These are phyloP conservation scores for Fraxinus dipetala DNA, from an alignment of 305 asterid genomes.

Conservation along the genomic window DNA sequence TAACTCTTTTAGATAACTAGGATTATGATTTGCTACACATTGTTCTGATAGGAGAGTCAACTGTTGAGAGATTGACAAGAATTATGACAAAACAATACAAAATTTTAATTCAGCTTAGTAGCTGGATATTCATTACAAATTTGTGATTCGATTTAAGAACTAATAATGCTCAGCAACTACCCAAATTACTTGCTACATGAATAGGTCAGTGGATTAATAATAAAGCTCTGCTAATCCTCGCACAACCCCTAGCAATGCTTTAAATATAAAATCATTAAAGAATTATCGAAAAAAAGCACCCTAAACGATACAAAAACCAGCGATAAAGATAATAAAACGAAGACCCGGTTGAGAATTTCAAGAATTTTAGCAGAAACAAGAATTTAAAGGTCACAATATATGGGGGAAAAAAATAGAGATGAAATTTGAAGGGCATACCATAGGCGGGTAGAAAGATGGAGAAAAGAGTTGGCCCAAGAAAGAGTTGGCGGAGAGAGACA, in stretches of 20 bases:
- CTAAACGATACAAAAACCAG: not conserved
- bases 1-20: not conserved
- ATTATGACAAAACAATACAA: not conserved
- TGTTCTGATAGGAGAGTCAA: not conserved
- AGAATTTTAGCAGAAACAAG: not conserved
- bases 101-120: not conserved
- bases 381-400: not conserved
- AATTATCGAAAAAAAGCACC: not conserved
- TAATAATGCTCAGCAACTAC: not conserved
- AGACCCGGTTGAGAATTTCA: not conserved
- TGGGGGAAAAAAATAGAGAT: not conserved
- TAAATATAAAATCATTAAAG: not conserved
- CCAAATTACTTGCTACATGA: not conserved
- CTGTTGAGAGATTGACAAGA: not conserved
- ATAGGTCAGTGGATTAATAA: not conserved
- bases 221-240: not conserved
- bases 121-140: not conserved
- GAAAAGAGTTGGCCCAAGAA: conserved; percentile 65
- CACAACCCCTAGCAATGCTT: conserved; percentile 1
- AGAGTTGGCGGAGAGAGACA: conserved; percentile 60
- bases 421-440: conserved; percentile 32
- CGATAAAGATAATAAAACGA: not conserved
- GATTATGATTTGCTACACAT: not conserved
- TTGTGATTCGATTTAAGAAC: not conserved
- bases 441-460: conserved; percentile 47